These are phyloP conservation scores for Chalara sp. DNA, from an alignment of 2,329 filamentous ascomycete species.

Conservation along the genomic window DNA sequence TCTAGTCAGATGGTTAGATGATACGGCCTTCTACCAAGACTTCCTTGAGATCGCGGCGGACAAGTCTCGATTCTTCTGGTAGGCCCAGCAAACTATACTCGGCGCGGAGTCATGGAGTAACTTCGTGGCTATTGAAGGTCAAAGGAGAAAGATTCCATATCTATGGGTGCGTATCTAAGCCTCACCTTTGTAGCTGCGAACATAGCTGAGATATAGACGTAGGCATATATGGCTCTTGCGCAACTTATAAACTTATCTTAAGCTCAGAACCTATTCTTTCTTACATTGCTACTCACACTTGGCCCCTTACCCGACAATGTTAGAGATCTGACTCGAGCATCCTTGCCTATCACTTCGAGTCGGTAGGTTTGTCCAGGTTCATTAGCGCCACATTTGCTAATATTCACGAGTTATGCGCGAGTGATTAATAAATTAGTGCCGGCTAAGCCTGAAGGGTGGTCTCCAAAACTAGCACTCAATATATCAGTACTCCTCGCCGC, in stretches of 20 bases:
- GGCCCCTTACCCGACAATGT: conserved; percentile 34
- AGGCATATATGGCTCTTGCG: conserved; percentile 49
- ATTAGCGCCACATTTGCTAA: too few species aligned
- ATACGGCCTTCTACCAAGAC: conserved; percentile 21
- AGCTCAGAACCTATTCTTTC: conserved; percentile 56
- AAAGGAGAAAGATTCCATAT: conserved; percentile 46
- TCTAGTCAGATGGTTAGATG: conserved; percentile 21
- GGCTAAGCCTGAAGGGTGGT: conserved; percentile 38
- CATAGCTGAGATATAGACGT: neutral
- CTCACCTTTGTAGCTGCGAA: neutral
- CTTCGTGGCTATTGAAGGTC: conserved; percentile 52
- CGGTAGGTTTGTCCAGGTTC: conserved; percentile 19
- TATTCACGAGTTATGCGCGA: too few species aligned
- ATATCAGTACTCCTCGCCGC: conserved; percentile 29
- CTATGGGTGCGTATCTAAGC: conserved; percentile 29
- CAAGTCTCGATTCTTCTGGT: conserved; percentile 51
- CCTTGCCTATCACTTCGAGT: conserved; percentile 14
- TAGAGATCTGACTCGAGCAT: conserved; percentile 15
- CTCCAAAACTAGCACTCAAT: conserved; percentile 32
- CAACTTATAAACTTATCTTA: conserved; percentile 55
- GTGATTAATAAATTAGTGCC: conserved; percentile 25
- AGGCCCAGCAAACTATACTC: conserved; percentile 54
- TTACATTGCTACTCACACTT: conserved; percentile 50
- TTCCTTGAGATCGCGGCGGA: conserved; percentile 47
- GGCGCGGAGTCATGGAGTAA: conserved; percentile 47